phyloP scores from a whole-genome alignment of 2,329 filamentous ascomycete species.

The Hymenoscyphus occultus region DNA sequence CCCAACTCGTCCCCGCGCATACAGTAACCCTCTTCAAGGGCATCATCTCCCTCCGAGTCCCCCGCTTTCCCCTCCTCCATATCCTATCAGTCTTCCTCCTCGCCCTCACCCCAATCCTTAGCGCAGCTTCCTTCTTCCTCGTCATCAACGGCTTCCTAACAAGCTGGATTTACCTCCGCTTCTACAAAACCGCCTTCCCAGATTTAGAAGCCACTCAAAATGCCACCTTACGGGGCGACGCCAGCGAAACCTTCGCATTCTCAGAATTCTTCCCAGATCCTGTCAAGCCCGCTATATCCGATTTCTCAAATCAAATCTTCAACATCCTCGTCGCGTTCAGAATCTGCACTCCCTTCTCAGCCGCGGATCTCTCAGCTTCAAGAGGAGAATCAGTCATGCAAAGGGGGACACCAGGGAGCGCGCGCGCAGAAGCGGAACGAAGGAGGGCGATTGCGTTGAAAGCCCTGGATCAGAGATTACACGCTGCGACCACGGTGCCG shows the following conservation, averaged over 20 bases:
- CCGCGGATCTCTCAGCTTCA: constrained; percentile 72
- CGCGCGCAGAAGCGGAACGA: constrained; percentile 87
- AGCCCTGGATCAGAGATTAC: constrained; percentile 85
- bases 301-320: constrained; percentile 73
- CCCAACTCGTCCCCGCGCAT: constrained; percentile 94
- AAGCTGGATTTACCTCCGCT: constrained; percentile 94
- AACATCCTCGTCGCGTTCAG: constrained; percentile 69
- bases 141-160: constrained; percentile 78
- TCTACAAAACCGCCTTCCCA: constrained; percentile 77
- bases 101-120: constrained; percentile 61
- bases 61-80: constrained; percentile 67
- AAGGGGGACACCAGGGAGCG: constrained; percentile 58
- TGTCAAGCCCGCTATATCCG: constrained; percentile 72
- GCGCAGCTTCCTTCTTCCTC: constrained; percentile 70
- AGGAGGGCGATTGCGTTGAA: constrained; percentile 85
- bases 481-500: constrained; percentile 64
- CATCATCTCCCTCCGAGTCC: constrained; percentile 82
- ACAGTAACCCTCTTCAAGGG: constrained; percentile 92
- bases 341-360: constrained; percentile 82
- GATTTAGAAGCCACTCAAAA: constrained; percentile 61
- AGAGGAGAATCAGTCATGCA: constrained; percentile 61
- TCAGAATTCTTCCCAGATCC: constrained; percentile 91
- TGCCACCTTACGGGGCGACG: constrained; percentile 74
- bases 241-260: constrained; percentile 94
- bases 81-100: constrained; percentile 70